Conservation (phyloP, 768 basidiomycete genomes). For the Phylloporus rhodoxanthus region DNA sequence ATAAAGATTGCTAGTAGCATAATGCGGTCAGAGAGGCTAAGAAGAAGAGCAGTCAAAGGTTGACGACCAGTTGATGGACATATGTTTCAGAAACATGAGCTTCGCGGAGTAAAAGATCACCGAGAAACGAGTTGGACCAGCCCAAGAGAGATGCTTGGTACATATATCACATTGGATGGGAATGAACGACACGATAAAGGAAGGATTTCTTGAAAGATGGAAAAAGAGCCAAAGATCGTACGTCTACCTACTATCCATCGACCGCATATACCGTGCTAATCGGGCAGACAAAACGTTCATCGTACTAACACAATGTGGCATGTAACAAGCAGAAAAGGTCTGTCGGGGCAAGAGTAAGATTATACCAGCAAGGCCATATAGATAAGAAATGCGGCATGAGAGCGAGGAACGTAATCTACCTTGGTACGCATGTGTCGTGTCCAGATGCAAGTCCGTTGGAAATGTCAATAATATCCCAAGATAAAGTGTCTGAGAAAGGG, state of each 20-base stretch:
- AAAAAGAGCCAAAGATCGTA: background rate
- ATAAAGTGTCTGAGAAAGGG: slow-evolving; percentile 1
- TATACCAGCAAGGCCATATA: slow-evolving; percentile 21
- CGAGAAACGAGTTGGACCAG: too few relatives aligned
- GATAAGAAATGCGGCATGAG: slow-evolving; percentile 19
- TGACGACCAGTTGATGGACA: background rate
- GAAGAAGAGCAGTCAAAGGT: background rate
- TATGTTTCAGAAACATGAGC: slow-evolving; percentile 3
- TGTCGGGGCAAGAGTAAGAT: slow-evolving; percentile 14
- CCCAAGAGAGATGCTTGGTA: background rate
- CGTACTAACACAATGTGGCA: background rate
- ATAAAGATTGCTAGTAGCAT: slow-evolving; percentile 59
- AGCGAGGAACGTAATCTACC: slow-evolving; percentile 21
- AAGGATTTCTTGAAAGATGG: background rate
- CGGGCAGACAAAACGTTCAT: background rate
- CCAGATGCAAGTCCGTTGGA: slow-evolving; percentile 24
- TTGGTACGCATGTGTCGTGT: slow-evolving; percentile 26
- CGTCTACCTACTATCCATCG: background rate
- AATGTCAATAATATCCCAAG: slow-evolving; percentile 21
- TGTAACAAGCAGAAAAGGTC: slow-evolving; percentile 4
- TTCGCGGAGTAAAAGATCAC: too few relatives aligned
- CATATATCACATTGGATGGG: background rate
- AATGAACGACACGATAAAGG: background rate
- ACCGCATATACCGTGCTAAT: slow-evolving; percentile 3
- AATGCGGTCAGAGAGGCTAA: background rate